Evolutionary conservation across 1,139 yeast genomes (phyloP).

Genomic region (Taphrina flavorubra): DNA sequence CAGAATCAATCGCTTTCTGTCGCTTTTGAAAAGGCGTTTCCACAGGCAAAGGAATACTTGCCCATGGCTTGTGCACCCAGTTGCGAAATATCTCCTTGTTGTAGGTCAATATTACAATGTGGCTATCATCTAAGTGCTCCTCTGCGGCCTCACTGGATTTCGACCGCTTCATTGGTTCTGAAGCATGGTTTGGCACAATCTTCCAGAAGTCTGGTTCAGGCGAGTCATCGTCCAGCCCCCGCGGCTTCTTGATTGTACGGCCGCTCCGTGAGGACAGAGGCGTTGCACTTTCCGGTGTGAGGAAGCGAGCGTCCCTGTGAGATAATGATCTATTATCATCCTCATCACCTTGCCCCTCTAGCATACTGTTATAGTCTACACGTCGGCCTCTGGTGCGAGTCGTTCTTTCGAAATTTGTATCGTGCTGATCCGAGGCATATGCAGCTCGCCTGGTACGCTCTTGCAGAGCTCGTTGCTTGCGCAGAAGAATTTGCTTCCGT

Average conservation of each 20-base stretch:
- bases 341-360: conserved; percentile 47
- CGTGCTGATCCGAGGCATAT: conserved; percentile 45
- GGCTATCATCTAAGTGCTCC: conserved; percentile 4
- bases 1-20: conserved; percentile 17
- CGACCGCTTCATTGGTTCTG: not conserved
- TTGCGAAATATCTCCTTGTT: not conserved
- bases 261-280: conserved; percentile 22
- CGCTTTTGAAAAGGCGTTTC: conserved; percentile 3
- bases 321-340: conserved; percentile 9
- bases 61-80: conserved; percentile 21
- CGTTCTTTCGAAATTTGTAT: conserved; percentile 50
- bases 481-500: conserved; percentile 45
- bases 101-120: conserved; percentile 16
- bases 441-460: conserved; percentile 46
- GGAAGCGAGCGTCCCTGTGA: not conserved
- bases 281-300: not conserved
- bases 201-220: conserved; percentile 14
- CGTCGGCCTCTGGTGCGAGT: conserved; percentile 53
- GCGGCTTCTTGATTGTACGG: conserved; percentile 19
- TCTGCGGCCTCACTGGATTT: not conserved
- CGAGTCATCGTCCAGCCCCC: conserved; percentile 14
- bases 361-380: conserved; percentile 50
- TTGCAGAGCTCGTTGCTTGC: conserved; percentile 43
- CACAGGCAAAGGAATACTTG: conserved; percentile 5
- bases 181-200: not conserved